Conservation (phyloP, 1,284 basidiomycete genomes). For the Puccinia coronata region DNA sequence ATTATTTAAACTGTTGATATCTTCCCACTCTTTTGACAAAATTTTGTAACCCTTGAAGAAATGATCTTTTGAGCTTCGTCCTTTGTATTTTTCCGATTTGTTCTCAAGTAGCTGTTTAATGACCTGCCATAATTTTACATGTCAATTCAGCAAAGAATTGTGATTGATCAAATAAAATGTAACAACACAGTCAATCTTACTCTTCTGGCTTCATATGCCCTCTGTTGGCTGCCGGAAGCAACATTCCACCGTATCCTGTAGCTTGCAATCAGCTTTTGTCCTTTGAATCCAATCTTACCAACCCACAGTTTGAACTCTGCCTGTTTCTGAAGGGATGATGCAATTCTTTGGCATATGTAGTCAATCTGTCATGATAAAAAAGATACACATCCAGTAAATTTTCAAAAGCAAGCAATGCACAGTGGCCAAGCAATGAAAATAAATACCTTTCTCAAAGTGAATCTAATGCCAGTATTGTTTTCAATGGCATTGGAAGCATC, state of each 20-base stretch:
- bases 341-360: background rate
- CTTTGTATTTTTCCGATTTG: background rate
- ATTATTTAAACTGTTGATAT: conserved; percentile 5
- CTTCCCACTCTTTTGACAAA: background rate
- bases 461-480: background rate
- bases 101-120: conserved; percentile 11
- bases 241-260: conserved; percentile 1
- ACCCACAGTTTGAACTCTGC: conserved; percentile 4
- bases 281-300: background rate
- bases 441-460: background rate
- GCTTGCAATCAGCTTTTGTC: background rate
- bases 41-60: conserved; percentile 1
- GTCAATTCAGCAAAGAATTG: background rate
- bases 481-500: background rate
- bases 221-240: background rate
- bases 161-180: no score
- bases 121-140: background rate
- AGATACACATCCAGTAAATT: no score
- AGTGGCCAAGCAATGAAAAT: background rate
- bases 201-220: background rate
- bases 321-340: background rate
- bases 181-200: background rate
- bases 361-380: background rate
- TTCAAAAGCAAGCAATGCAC: no score
- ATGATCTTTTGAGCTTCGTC: background rate